Conservation (phyloP, 345 rosid genomes). For the Aethionema arabicum region DNA sequence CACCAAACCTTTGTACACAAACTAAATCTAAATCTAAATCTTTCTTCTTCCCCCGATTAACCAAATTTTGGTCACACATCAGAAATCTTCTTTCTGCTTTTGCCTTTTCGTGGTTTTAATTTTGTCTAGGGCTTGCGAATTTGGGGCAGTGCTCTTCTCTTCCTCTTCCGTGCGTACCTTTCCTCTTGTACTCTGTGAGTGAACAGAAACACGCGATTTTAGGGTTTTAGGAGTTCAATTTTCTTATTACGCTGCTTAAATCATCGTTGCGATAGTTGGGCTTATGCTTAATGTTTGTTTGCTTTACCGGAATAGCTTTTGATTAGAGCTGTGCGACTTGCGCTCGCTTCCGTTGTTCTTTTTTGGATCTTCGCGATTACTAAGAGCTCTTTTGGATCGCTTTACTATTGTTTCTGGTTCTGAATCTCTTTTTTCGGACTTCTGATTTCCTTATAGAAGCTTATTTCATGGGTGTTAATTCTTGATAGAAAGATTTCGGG, state of each 20-base stretch:
- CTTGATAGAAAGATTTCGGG: neutral
- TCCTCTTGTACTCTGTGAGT: conserved; percentile 25
- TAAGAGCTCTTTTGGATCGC: neutral
- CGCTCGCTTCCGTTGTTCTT: neutral
- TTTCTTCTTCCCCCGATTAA: neutral
- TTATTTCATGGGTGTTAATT: conserved; percentile 10
- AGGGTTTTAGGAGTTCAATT: conserved; percentile 32
- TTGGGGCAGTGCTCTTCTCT: conserved; percentile 6
- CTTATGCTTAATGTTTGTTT: neutral
- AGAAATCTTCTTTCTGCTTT: neutral
- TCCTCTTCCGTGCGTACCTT: conserved; percentile 16
- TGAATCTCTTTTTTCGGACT: neutral
- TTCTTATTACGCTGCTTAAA: neutral
- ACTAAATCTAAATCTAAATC: conserved; percentile 10
- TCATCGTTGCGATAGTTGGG: neutral
- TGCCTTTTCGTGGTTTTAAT: neutral
- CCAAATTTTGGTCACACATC: neutral
- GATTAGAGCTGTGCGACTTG: neutral
- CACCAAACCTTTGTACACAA: conserved; percentile 4
- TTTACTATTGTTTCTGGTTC: neutral
- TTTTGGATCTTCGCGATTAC: conserved; percentile 1
- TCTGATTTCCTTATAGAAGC: neutral
- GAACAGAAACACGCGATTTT: conserved; percentile 7
- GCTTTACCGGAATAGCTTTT: neutral
- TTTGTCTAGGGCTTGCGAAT: conserved; percentile 10